Base-by-base conservation (phyloP, 2,329 filamentous ascomycete genomes). In the Sporothrix protearum region DNA sequence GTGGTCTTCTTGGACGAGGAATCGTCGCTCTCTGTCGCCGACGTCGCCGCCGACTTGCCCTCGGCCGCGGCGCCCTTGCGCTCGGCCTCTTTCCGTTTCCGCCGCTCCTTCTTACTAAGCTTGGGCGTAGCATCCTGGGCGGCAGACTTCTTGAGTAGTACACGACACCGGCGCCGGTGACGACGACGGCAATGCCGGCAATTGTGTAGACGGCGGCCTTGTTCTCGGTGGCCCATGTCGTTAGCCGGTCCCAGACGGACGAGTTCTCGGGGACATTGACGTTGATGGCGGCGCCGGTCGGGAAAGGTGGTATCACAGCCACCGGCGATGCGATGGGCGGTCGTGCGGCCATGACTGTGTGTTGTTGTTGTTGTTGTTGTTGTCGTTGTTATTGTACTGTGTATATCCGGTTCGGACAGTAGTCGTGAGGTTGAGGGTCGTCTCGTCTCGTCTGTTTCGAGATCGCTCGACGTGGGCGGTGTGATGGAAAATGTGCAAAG, bases 121-220 rank as follows among this genome's bases (percentile, higher is more conserved):
- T 93, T 95, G 79, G 90, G 91, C 73, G 83, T 55, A 53, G 68
- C 61, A 68, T 71, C 80, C 83, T 77, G 83, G 90, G 88, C 76
- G 85, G 83, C 9, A 76, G 87, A 85, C 74, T 81, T 83, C 75
- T 84, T 91, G 76, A 85, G 82, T 97, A 98, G 85, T 98, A 99
- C 79, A 97, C 91, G 57, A 93, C 92, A 76, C 96, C 95, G 45
- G 94, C 95, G 73, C 92, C 93, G 16, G 93, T 96, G 71, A 97
- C 92, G 57, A 97, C 93, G 64, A 97, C 88, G 70, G 95, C 95
- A 73, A 97, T 92, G 78, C 96, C 96, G 71, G 95, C 96, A 82
- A 98, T 93, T 76, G 96, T 97, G 83, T 97, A 99, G 74, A 97
- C 94, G 70, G 95, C 87, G 64, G 93, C 92, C 85, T 97, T 98